phyloP scores from a whole-genome alignment of 768 basidiomycete species.

The Dioszegia aurantiaca region DNA sequence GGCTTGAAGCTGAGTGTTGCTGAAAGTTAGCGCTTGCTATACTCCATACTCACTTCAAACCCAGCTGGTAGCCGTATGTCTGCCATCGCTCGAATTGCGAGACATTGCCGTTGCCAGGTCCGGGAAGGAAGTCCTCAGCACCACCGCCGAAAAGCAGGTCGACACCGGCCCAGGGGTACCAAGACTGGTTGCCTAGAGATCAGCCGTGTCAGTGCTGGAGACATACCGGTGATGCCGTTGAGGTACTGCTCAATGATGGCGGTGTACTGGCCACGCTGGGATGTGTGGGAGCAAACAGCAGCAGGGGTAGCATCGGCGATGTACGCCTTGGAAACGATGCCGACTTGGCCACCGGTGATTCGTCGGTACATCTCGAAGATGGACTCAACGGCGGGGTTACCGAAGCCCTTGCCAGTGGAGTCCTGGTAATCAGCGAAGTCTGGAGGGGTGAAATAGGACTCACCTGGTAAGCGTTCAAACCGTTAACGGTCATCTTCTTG shows the following conservation, averaged over 20 bases:
- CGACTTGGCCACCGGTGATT: slow-evolving; percentile 48
- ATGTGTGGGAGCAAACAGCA: slow-evolving; percentile 45
- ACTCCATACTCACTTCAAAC: slow-evolving; percentile 19
- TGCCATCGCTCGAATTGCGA: slow-evolving; percentile 41
- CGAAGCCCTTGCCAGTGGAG: slow-evolving; percentile 41
- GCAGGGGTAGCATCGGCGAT: slow-evolving; percentile 54
- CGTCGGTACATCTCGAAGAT: slow-evolving; percentile 50
- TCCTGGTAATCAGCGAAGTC: background rate
- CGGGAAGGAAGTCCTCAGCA: slow-evolving; percentile 51
- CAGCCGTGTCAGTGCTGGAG: background rate
- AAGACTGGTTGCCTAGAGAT: slow-evolving; percentile 41
- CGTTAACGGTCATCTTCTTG: slow-evolving; percentile 52
- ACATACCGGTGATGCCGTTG: slow-evolving; percentile 35
- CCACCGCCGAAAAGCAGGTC: slow-evolving; percentile 49
- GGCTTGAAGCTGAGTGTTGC: slow-evolving; percentile 47
- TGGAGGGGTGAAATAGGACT: slow-evolving; percentile 21
- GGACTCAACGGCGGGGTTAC: slow-evolving; percentile 52
- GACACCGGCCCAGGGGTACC: slow-evolving; percentile 50
- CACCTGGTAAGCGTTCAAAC: slow-evolving; percentile 49
- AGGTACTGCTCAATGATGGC: slow-evolving; percentile 52
- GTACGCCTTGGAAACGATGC: slow-evolving; percentile 54
- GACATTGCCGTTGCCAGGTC: slow-evolving; percentile 32
- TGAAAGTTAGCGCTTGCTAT: background rate
- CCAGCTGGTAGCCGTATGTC: slow-evolving; percentile 49
- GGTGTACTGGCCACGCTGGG: slow-evolving; percentile 48